Base-by-base conservation (phyloP, 2,329 filamentous ascomycete genomes). In the Clarireedia monteithiana region DNA sequence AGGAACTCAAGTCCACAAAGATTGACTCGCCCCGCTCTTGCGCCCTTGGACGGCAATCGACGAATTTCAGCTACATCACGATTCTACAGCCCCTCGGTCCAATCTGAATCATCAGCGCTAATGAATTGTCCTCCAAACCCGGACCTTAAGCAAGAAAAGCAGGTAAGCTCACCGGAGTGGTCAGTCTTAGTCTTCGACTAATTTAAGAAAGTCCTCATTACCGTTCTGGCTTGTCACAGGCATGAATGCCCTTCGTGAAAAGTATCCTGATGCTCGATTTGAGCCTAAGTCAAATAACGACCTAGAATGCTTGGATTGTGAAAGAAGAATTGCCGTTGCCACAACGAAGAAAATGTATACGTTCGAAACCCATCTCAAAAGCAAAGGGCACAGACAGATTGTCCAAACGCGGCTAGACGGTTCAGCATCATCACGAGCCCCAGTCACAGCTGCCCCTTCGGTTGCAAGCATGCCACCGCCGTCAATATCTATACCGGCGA, bases 191-290 rank as follows among this genome's bases (percentile, higher is more conserved):
- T 14, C 17, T 2, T 15, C 5, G 10, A n/a, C 45, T 54, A 15
- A 54, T 4, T 40, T 4, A n/a, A 20, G 20, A 27, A 27, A 54
- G 52, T 26, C 23, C 17, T 44, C 46, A 15, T 17, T 50, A 4
- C 52, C 52, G 24, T 36, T 30, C 6, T 55, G 52, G 52, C 52
- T 54, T 10, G 34, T 39, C 12, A 54, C 15, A 40, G 51, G 51
- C 17, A n/a, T 54, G 12, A 40, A 45, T 40, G 44, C 48, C 14
- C 51, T 54, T 23, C 44, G 44, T 12, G 42, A 40, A 30, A 54
- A 54, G 23, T 39, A 48, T 14, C 51, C 51, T 4, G 51, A 54
- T 40, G 20, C 15, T 4, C 44, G 12, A 9, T 54, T 48, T 9
- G 27, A 53, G 38, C n/a, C 51, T 27, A 50, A 46, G 20, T 24